phyloP scores from a whole-genome alignment of 805 yeast genomes.

The Pichia insulana region DNA sequence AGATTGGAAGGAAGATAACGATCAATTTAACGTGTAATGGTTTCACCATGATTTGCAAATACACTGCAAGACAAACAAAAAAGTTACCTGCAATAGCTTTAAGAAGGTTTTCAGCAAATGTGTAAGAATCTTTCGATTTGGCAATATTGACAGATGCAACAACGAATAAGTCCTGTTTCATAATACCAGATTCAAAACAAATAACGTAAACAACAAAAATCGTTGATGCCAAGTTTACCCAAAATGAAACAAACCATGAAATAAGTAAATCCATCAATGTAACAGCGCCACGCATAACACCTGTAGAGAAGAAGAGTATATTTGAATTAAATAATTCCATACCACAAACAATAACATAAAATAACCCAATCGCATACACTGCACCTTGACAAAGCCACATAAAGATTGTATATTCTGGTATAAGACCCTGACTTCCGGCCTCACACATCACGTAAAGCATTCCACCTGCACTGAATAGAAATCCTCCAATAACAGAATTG shows the following conservation, averaged over 20 bases:
- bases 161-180: conserved; percentile 33
- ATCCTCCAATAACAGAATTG: conserved; percentile 63
- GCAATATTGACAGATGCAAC: conserved; percentile 42
- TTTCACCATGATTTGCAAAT: conserved; percentile 67
- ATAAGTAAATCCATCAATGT: conserved; percentile 51
- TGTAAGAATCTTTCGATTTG: conserved; percentile 31
- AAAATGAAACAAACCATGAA: conserved; percentile 60
- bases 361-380: conserved; percentile 62
- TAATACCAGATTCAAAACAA: conserved; percentile 46
- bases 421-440: conserved; percentile 35
- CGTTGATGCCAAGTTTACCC: conserved; percentile 56
- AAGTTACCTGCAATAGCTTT: conserved; percentile 72
- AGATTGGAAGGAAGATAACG: conserved; percentile 57
- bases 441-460: conserved; percentile 55
- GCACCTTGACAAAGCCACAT: conserved; percentile 49
- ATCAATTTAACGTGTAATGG: conserved; percentile 69
- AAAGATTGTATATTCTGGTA: conserved; percentile 40
- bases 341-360: conserved; percentile 68
- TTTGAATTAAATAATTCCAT: conserved; percentile 71
- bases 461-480: conserved; percentile 63
- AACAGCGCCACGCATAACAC: conserved; percentile 61
- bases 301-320: conserved; percentile 62
- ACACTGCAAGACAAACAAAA: conserved; percentile 66
- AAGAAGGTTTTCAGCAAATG: conserved; percentile 58
- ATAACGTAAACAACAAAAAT: conserved; percentile 60